These are phyloP conservation scores for Rhynchosporium secalis DNA, from an alignment of 2,329 filamentous ascomycete species.

Conservation along the genomic window DNA sequence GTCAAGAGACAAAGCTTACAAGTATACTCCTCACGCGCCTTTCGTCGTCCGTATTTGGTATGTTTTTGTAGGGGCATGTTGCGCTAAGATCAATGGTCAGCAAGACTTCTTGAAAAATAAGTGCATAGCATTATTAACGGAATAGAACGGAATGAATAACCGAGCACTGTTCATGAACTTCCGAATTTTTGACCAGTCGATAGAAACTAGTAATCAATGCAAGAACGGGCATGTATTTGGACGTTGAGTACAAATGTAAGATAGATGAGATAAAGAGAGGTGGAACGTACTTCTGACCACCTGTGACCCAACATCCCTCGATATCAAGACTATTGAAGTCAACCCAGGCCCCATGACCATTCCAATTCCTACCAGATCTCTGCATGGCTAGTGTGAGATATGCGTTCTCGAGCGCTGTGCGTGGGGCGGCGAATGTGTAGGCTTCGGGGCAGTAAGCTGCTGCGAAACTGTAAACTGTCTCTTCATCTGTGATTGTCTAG, in stretches of 20 bases:
- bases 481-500: constrained; percentile 44
- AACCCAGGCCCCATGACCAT: constrained; percentile 50
- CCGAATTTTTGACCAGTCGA: no score
- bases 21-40: not conserved
- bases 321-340: constrained; percentile 61
- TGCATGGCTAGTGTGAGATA: constrained; percentile 47
- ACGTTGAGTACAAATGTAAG: not conserved
- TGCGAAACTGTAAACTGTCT: constrained; percentile 47
- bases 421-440: constrained; percentile 56
- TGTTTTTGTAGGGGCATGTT: constrained; percentile 57
- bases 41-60: constrained; percentile 38
- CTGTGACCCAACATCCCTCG: constrained; percentile 60
- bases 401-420: constrained; percentile 62
- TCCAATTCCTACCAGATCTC: constrained; percentile 32
- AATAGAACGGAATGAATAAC: no score
- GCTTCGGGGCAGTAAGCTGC: constrained; percentile 49
- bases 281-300: constrained; percentile 46
- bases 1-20: not conserved
- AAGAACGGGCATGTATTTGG: no score
- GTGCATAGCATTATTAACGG: no score
- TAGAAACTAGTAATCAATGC: no score
- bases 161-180: no score
- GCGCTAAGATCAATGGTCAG: constrained; percentile 29
- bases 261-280: not conserved
- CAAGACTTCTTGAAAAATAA: not conserved